Percentiles rank a stretch among this genome's conserved stretches.
These are phyloP conservation scores for Colletotrichum nymphaeae DNA, from an alignment of 2,329 filamentous ascomycete species.

Conservation along the genomic window DNA sequence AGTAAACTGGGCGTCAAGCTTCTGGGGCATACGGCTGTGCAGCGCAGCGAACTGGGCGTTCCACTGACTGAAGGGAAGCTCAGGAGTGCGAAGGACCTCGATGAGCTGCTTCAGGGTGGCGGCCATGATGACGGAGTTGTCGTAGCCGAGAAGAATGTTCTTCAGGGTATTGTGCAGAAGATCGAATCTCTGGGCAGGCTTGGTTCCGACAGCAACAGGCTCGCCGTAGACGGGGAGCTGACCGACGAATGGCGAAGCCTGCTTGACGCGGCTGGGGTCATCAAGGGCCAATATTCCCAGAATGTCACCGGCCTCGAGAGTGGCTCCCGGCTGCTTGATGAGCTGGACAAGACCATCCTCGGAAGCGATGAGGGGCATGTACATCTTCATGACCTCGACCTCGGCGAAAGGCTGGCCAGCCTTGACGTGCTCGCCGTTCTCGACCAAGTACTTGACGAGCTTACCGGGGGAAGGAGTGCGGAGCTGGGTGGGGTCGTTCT, in stretches of 20 bases:
- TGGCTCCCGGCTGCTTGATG: constrained; percentile 99
- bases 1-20: constrained; percentile 84
- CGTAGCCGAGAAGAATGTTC: constrained; percentile 92
- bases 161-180: constrained; percentile 81
- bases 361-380: constrained; percentile 96
- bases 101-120: constrained; percentile 87
- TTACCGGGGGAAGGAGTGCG: constrained; percentile 96
- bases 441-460: constrained; percentile 96
- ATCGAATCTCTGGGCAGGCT: constrained; percentile 89
- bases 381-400: constrained; percentile 99
- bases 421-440: constrained; percentile 92
- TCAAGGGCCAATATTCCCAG: constrained; percentile 96
- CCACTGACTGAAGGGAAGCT: constrained; percentile 97
- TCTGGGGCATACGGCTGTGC: constrained; percentile 97
- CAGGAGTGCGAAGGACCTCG: constrained; percentile 88
- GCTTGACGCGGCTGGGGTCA: constrained; percentile 95
- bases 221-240: constrained; percentile 89
- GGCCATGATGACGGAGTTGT: constrained; percentile 97
- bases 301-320: constrained; percentile 96
- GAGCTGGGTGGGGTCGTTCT: constrained; percentile 98
- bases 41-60: constrained; percentile 94
- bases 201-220: constrained; percentile 88
- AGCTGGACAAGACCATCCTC: constrained; percentile 97
- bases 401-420: constrained; percentile 95
- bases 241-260: constrained; percentile 91